These are phyloP conservation scores for Blastomyces emzantsi DNA, from an alignment of 2,329 filamentous ascomycete genomes.

Conservation along the genomic window DNA sequence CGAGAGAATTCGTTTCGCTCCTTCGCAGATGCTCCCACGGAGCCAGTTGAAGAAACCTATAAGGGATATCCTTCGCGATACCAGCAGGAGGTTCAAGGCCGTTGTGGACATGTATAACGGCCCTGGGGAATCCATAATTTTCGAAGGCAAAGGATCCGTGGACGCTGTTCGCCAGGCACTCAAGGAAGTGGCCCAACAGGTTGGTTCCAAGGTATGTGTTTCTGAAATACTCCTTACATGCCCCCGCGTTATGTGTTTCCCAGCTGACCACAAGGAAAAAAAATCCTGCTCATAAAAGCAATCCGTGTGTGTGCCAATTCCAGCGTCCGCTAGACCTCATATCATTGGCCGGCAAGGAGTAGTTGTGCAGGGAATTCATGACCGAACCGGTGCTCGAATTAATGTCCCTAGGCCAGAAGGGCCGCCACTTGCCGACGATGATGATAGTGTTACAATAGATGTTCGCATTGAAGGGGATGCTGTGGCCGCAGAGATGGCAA, in stretches of 20 bases:
- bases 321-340: constrained; percentile 71
- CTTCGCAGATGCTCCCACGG: constrained; percentile 66
- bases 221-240: constrained; percentile 6
- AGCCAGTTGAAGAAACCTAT: constrained; percentile 76
- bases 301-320: constrained; percentile 67
- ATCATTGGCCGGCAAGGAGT: constrained; percentile 90
- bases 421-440: constrained; percentile 54
- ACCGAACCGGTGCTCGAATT: constrained; percentile 81
- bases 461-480: constrained; percentile 87
- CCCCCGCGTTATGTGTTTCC: background rate
- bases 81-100: constrained; percentile 86
- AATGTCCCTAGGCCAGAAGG: constrained; percentile 78
- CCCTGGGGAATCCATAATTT: constrained; percentile 63
- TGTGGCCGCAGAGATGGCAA: constrained; percentile 73
- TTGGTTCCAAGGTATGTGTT: constrained; percentile 67
- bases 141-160: constrained; percentile 75
- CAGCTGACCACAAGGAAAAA: background rate
- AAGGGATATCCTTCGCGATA: constrained; percentile 75
- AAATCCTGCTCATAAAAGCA: constrained; percentile 36
- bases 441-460: constrained; percentile 68
- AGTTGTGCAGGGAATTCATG: constrained; percentile 81
- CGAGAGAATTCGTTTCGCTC: constrained; percentile 64
- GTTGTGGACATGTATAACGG: constrained; percentile 68
- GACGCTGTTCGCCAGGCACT: constrained; percentile 80
- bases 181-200: constrained; percentile 78